phyloP scores from a whole-genome alignment of 176 grass and related monocot genomes.

The Leersia perrieri region DNA sequence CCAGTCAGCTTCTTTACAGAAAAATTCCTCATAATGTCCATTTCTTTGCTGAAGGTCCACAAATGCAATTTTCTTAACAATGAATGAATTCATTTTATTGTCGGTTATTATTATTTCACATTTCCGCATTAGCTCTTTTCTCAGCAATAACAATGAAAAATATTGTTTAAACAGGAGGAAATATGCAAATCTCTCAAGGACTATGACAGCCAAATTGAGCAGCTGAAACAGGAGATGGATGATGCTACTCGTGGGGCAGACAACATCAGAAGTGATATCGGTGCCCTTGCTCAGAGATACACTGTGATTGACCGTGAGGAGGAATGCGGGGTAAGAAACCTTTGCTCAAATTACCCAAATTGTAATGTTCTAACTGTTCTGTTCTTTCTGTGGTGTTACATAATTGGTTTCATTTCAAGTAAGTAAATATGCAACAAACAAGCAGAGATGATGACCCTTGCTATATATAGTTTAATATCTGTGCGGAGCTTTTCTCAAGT shows the following conservation, averaged over 20 bases:
- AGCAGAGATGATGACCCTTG: background rate
- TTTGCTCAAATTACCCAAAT: background rate
- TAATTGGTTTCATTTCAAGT: conserved; percentile 1
- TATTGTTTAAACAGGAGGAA: conserved; percentile 61
- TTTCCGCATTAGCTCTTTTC: conserved; percentile 9
- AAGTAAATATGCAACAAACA: background rate
- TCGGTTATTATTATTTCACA: background rate
- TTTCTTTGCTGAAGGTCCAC: conserved; percentile 11
- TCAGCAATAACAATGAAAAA: conserved; percentile 11
- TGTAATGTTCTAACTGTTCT: conserved; percentile 6
- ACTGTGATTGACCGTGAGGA: conserved; percentile 84
- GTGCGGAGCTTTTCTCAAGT: background rate
- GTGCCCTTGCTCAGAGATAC: conserved; percentile 88
- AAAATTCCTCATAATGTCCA: background rate
- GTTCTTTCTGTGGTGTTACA: background rate
- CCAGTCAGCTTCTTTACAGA: conserved; percentile 1
- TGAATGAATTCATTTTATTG: background rate
- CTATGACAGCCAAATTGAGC: conserved; percentile 95
- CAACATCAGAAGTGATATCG: conserved; percentile 95
- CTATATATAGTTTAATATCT: background rate
- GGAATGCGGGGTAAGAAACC: conserved; percentile 78
- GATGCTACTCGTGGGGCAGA: conserved; percentile 94
- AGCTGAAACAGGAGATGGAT: conserved; percentile 93
- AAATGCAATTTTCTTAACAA: background rate
- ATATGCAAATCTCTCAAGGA: conserved; percentile 97